Evolutionary conservation across 1,284 basidiomycete species (phyloP).

Genomic region (Boletellus dicymbophilus): DNA sequence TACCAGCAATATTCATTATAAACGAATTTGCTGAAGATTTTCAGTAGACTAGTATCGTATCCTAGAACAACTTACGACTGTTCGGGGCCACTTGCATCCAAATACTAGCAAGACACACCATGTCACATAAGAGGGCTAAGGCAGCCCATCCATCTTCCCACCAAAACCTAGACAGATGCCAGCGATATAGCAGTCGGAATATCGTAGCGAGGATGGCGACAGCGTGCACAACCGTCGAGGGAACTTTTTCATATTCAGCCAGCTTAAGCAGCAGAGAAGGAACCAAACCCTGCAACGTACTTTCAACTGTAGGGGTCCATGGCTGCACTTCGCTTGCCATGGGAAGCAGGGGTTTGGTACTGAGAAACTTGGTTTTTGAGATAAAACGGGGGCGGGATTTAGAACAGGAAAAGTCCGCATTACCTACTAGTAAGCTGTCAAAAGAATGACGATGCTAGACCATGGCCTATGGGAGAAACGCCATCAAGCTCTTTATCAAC

Average conservation of each 20-base stretch:
- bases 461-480: too few species aligned
- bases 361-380: not conserved
- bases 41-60: too few species aligned
- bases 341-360: not conserved
- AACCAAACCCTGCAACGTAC: not conserved
- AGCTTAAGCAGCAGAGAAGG: not conserved
- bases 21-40: too few species aligned
- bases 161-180: conserved; percentile 14
- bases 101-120: conserved; percentile 17
- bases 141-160: conserved; percentile 31
- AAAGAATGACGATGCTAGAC: too few species aligned
- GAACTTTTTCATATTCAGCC: conserved; percentile 8
- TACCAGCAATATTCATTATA: not conserved
- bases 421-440: too few species aligned
- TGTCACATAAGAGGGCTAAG: conserved; percentile 22
- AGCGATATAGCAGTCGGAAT: conserved; percentile 24
- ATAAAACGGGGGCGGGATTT: too few species aligned
- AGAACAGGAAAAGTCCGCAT: too few species aligned
- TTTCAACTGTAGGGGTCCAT: not conserved
- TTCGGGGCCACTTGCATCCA: conserved; percentile 12
- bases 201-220: conserved; percentile 20
- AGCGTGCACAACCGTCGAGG: conserved; percentile 18
- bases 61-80: conserved; percentile 7
- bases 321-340: not conserved
- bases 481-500: too few species aligned